phyloP scores from a whole-genome alignment of 2,329 filamentous ascomycete genomes.

The Penicillium olsonii region DNA sequence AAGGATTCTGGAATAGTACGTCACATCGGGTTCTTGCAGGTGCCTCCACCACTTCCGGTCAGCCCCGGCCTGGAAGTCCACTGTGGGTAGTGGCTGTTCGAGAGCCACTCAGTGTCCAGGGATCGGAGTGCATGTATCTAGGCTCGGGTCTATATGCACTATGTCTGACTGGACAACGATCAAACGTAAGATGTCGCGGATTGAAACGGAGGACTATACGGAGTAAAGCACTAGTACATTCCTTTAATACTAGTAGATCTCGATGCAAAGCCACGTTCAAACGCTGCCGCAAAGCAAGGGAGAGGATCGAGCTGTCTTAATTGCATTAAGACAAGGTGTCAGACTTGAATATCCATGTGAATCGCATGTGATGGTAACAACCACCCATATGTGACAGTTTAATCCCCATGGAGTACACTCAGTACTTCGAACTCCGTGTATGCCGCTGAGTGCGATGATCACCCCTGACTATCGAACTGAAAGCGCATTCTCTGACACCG shows the following conservation, averaged over 20 bases:
- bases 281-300: not conserved
- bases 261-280: not conserved
- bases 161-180: not conserved
- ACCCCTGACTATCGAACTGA: not conserved
- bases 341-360: too few relatives aligned
- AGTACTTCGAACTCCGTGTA: too few relatives aligned
- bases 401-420: too few relatives aligned
- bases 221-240: too few relatives aligned
- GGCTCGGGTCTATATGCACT: not conserved
- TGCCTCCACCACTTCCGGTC: slow-evolving; percentile 13
- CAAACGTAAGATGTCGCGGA: not conserved
- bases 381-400: too few relatives aligned
- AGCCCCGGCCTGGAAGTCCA: slow-evolving; percentile 13
- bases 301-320: not conserved
- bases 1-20: not conserved
- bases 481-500: not conserved
- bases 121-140: slow-evolving; percentile 1
- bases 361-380: too few relatives aligned
- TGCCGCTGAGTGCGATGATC: not conserved
- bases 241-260: not conserved
- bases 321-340: not conserved
- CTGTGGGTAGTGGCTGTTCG: not conserved
- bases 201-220: not conserved
- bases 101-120: slow-evolving; percentile 4
- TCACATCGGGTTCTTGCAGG: slow-evolving; percentile 10